phyloP scores from a whole-genome alignment of 208 protist species.

The Giardia duodenalis region DNA sequence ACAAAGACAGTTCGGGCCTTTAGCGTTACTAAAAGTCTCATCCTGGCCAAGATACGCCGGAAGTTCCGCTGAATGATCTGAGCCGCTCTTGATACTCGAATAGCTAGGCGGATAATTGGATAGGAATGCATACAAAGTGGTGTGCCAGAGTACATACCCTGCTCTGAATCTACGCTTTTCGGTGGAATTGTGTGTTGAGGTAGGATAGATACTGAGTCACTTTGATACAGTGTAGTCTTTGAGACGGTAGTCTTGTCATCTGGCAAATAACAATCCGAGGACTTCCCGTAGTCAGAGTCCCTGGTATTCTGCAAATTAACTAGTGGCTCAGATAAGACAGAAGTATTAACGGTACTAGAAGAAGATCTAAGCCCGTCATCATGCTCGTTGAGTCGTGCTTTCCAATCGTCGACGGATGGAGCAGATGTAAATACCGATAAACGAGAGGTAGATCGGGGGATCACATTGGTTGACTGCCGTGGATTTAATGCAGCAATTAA shows the following conservation, averaged over 20 bases:
- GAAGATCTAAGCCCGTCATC: too few relatives aligned
- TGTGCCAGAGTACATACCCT: background rate
- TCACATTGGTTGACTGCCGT: background rate
- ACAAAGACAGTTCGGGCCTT: background rate
- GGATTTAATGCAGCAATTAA: background rate
- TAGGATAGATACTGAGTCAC: background rate
- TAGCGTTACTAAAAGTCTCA: background rate
- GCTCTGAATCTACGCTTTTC: background rate
- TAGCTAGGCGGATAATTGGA: too few relatives aligned
- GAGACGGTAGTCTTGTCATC: background rate
- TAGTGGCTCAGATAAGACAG: too few relatives aligned
- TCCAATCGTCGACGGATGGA: too few relatives aligned
- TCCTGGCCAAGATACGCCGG: background rate
- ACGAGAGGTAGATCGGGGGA: too few relatives aligned
- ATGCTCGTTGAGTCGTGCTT: too few relatives aligned
- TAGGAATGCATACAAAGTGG: too few relatives aligned
- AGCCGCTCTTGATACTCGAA: background rate
- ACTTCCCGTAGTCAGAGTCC: background rate
- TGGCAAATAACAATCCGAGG: background rate
- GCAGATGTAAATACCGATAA: too few relatives aligned
- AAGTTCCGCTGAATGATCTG: background rate
- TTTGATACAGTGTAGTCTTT: background rate
- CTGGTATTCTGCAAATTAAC: too few relatives aligned
- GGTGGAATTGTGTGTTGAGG: background rate
- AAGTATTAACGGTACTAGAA: too few relatives aligned